Evolutionary conservation across 305 asterid genomes (phyloP), one percentile per base, ranked within the genome.

Genomic region (Coffea humblotiana): DNA sequence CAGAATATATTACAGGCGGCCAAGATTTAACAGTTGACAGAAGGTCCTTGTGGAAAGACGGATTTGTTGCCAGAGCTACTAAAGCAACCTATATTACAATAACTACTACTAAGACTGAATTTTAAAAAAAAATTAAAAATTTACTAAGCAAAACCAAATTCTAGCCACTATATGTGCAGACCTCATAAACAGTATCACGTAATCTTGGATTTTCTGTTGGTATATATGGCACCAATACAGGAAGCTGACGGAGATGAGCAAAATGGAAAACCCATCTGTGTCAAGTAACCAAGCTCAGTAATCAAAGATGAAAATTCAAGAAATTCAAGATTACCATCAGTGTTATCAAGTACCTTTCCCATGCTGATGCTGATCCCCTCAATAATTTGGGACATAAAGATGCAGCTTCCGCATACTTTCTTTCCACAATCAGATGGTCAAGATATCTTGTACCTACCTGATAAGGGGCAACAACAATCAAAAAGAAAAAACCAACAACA

Each of bases 191-290:
- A 82, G 97, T 92, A 88, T 96, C 97, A 32, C 98, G 95, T 79
- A 96, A 90, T 85, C 90, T 92, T 83, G 99, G 99, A 84, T 91
- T 91, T 82, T 96, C 97, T 71, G 97, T 91, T 29, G 99, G 99
- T 75, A 94, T 94, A 84, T 91, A 91, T 29, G 99, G 97, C 81
- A 94, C 99, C 86, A 96, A 83, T 82, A 91, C 94, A 76, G 95
- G 98, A 87, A 96, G 98, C 82, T 96, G 99, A 58, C 97, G 98
- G 74, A 96, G 97, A 85, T 96, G 99, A 77, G 99, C 98, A 78
- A 96, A 96, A 86, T 96, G 98, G 86, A 94, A 94, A 85, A 96
- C 94, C 99, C 98, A 94, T 86, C 98, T 96, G 88, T 77, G 80
- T 70, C 74, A 84, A 77, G 77, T 71, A 88, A 78, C 76, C 73